Base-by-base conservation (phyloP, 164 flowering plant genomes). In the Nelumbo lutea region DNA sequence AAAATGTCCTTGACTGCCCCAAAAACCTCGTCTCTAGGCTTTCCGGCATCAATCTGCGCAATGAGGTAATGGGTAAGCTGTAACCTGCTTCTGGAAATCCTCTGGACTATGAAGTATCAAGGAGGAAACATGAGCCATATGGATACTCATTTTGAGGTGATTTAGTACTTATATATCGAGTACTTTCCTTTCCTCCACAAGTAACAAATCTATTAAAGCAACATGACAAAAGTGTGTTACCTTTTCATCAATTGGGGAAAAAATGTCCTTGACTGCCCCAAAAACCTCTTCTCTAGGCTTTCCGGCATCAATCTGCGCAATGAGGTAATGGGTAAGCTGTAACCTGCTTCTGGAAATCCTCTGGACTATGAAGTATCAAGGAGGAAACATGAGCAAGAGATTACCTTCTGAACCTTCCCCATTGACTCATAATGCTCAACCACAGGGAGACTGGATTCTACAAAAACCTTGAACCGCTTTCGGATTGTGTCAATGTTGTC, bases 231-330 rank as follows among this genome's bases (percentile, higher is more conserved):
- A 62, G 65, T 10, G 48, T 71, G 60, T 82, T 82, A 85, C 93
- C 83, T 83, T 79, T 65, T 73, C 85, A 77, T 67, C 56, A 65
- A 67, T 53, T 58, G 83, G 51, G 68, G 85, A 61, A 73, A 94
- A 86, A 75, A 88, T 46, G 3, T 76, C 76, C 79, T 90, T 88
- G 66, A 91, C 88, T 3, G 83, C 77, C 69, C 86, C 87, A 69
- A 90, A 91, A 68, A 90, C 97, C 80, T 90, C 93, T 61, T 73
- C 89, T 72, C 84, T 62, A 40, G 96, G 88, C 84, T 82, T 88
- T 67, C 77, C 87, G 66, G 98, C 97, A 84, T 90, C 88, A 80
- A 94, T 87, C 97, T 91, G 73, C 68, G 43, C 55, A 51, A 53
- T 11, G 14, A 3, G 14, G 3, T 1, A 15, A 53, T 60, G n/a